Evolutionary conservation across 2,329 filamentous ascomycete species (phyloP), one percentile per base, ranked within the genome.

Genomic region (Dactylellina haptotyla): DNA sequence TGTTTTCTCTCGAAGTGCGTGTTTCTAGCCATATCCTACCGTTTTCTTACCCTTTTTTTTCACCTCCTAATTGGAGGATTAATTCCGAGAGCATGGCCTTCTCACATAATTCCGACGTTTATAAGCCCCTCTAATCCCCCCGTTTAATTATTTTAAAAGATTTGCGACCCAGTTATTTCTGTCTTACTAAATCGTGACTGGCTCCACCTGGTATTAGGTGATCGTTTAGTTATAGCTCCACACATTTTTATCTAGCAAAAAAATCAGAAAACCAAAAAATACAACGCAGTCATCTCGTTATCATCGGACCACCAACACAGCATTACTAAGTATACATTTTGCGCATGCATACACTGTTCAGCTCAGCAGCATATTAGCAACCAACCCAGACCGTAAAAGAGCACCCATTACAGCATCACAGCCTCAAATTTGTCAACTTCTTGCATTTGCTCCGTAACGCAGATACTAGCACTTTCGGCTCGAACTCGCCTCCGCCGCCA

Each of bases 151-250:
- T n/a, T n/a, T n/a, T n/a, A n/a, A n/a, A 20, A 14, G 34, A 28
- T 14, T 69, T 32, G 23, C n/a, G 41, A 34, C 16, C 37, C 10
- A 10, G 23, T 50, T 14, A 32, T 51, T 48, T 43, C 30, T 62
- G 66, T 71, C 66, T 71, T 71, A 71, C 58, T 71, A 63, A 57
- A 71, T 46, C 16, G 25, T 46, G 14, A 34, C 28, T 34, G 18
- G 34, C 43, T 58, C 54, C 41, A 46, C 58, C 25, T 50, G 41
- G 37, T 63, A 45, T 58, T 58, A 56, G 57, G 57, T 67, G 41
- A 71, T 62, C 50, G 30, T 26, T n/a, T n/a, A n/a, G n/a, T n/a
- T 39, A 28, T 50, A 37, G 32, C 30, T 30, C 30, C 37, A 61
- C 18, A 26, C 37, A 8, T 23, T 53, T 53, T 34, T 54, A n/a